Percentiles rank a stretch among this genome's conserved stretches.
Evolutionary conservation across 1,139 yeast genomes (phyloP).

Genomic region (Suhomyces taliae): DNA sequence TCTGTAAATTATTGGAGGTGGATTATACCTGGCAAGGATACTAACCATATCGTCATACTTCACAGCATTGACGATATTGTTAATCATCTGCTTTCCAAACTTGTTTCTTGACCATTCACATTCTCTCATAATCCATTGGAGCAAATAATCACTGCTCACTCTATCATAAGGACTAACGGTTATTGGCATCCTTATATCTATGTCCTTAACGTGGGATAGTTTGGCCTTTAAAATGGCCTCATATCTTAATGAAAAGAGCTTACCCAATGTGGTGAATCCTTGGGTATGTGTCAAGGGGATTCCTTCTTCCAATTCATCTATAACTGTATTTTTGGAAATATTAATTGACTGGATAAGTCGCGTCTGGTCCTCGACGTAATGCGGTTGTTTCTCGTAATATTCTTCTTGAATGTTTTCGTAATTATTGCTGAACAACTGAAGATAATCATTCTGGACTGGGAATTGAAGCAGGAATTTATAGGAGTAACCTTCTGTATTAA

Average conservation of each 20-base stretch:
- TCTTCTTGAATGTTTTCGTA: constrained; percentile 3
- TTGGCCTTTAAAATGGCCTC: constrained; percentile 51
- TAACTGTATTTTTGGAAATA: constrained; percentile 15
- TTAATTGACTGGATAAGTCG: constrained; percentile 16
- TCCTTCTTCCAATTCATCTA: constrained; percentile 36
- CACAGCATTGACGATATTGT: constrained; percentile 20
- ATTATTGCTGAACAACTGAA: constrained; percentile 23
- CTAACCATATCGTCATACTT: constrained; percentile 27
- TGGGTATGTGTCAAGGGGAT: constrained; percentile 47
- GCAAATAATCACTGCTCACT: constrained; percentile 41
- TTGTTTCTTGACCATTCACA: constrained; percentile 42
- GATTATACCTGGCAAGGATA: constrained; percentile 21
- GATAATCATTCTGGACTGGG: constrained; percentile 41
- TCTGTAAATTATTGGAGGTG: constrained; percentile 33
- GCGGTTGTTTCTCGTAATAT: constrained; percentile 5
- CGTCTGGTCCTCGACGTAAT: constrained; percentile 9
- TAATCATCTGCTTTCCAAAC: constrained; percentile 37
- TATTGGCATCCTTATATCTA: constrained; percentile 51
- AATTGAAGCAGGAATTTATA: constrained; percentile 30
- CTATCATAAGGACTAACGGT: constrained; percentile 56
- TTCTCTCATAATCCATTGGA: constrained; percentile 55
- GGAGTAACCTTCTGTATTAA: constrained; percentile 34
- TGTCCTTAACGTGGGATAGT: constrained; percentile 48
- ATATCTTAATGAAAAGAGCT: constrained; percentile 53
- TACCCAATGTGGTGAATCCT: constrained; percentile 52